phyloP scores from a whole-genome alignment of 345 rosid species.

The Moringa oleifera region DNA sequence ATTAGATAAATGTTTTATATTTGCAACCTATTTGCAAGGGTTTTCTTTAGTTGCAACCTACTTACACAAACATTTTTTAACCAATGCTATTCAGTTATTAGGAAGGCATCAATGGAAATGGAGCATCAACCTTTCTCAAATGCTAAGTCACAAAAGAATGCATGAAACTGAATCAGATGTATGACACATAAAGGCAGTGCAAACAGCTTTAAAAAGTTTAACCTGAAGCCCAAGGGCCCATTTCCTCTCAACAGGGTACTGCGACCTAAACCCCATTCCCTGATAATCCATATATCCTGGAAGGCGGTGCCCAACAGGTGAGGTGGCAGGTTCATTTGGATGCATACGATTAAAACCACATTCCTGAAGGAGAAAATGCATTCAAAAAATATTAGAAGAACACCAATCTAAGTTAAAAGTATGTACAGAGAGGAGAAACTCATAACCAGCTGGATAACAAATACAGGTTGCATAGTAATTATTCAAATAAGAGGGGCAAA shows the following conservation, averaged over 20 bases:
- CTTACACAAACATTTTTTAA: too few relatives aligned
- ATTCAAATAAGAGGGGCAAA: too few relatives aligned
- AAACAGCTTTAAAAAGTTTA: background rate
- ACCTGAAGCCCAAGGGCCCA: constrained; percentile 99
- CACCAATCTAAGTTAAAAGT: background rate
- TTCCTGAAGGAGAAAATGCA: constrained; percentile 41
- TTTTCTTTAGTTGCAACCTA: too few relatives aligned
- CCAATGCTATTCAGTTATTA: background rate
- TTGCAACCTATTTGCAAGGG: too few relatives aligned
- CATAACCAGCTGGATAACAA: background rate
- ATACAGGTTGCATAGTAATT: background rate
- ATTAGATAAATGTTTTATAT: too few relatives aligned
- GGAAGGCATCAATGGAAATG: background rate
- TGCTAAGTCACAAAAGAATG: background rate
- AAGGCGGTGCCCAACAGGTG: constrained; percentile 52
- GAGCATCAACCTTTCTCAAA: background rate
- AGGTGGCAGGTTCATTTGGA: constrained; percentile 49
- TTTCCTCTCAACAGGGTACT: constrained; percentile 60
- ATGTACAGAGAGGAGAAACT: background rate
- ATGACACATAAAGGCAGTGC: background rate
- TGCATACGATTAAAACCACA: constrained; percentile 57
- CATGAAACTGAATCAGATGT: background rate
- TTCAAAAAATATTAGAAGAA: background rate
- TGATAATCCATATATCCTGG: constrained; percentile 74
- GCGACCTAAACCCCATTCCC: constrained; percentile 57